These are phyloP conservation scores for Sclerotinia spermophila DNA, from an alignment of 2,329 filamentous ascomycete genomes.

Conservation along the genomic window DNA sequence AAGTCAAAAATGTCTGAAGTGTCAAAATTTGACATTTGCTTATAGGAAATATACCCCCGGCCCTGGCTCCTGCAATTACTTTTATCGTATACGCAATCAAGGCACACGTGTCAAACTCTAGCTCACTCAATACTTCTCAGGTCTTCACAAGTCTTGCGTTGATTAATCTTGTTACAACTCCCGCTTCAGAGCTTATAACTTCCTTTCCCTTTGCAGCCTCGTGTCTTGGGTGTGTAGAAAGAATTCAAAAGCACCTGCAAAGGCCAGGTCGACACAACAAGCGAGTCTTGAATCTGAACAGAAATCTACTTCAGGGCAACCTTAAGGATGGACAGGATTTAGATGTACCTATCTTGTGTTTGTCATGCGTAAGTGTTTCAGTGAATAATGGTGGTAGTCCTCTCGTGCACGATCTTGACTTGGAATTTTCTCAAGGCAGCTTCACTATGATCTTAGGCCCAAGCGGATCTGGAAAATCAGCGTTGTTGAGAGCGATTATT, in stretches of 20 bases:
- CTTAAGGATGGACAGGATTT: background rate
- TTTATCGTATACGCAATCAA: background rate
- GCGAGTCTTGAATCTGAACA: background rate
- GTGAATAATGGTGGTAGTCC: background rate
- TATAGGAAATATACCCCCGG: background rate
- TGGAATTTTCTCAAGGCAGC: background rate
- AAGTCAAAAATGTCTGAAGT: background rate
- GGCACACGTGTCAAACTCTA: background rate
- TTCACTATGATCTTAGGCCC: slow-evolving; percentile 29
- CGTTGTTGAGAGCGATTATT: slow-evolving; percentile 32
- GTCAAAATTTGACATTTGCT: background rate
- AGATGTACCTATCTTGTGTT: background rate
- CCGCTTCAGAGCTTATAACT: background rate
- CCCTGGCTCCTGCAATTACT: background rate
- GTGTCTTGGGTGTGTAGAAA: background rate
- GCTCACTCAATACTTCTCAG: background rate
- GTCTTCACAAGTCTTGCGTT: background rate
- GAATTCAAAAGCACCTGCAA: background rate
- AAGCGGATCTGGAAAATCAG: slow-evolving; percentile 37
- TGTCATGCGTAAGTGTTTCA: background rate
- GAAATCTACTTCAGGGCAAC: background rate
- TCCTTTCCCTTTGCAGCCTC: background rate
- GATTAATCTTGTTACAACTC: background rate
- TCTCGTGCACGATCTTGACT: background rate
- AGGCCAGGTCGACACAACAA: background rate